Base-by-base conservation (phyloP, 2,329 filamentous ascomycete genomes). In the Periglandula ipomoeae region DNA sequence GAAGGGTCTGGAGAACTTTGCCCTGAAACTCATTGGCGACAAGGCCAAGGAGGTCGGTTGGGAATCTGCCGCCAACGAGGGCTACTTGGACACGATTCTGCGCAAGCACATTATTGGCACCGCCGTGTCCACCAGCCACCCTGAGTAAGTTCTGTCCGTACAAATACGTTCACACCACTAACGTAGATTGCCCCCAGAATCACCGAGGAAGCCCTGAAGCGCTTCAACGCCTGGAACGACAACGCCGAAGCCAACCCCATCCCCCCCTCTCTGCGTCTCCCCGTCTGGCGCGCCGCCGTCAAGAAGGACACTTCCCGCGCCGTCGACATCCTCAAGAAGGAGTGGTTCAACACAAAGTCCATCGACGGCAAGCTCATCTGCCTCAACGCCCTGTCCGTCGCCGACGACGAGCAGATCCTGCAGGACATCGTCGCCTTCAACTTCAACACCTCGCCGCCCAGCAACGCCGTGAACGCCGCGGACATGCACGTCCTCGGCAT, bases 291-390 rank as follows among this genome's bases (percentile, higher is more conserved):
- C 50, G 84, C 89, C 32, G 85, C 82, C 23, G 76, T 96, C 51
- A 83, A 82, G 54, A 66, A 68, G 50, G 80, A 90, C 55, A 82
- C 89, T 6, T 81, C 80, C 7, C 76, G 78, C 46, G 72, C 81
- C 15, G 87, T 89, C 56, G 76, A 85, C 24, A 77, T 83, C 7
- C 76, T 98, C 48, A 89, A 91, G 71, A 81, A 88, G 48, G 90
- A 96, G 64, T 97, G 88, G 76, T 76, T 81, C 54, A 82, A 74
- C 45, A 93, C 89, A 11, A 84, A 85, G 46, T 88, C 89, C 7
- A 83, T 96, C 34, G 93, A 97, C 59, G 90, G 89, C 58, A 94
- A 90, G 67, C 89, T 95, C 57, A 86, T 95, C 55, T 85, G 82
- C 56, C 78, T 97, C 3, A 73, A 78, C 34, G 81, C 86, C 4